Evolutionary conservation across 2,329 filamentous ascomycete genomes (phyloP).

Genomic region (Blastomyces parvus): DNA sequence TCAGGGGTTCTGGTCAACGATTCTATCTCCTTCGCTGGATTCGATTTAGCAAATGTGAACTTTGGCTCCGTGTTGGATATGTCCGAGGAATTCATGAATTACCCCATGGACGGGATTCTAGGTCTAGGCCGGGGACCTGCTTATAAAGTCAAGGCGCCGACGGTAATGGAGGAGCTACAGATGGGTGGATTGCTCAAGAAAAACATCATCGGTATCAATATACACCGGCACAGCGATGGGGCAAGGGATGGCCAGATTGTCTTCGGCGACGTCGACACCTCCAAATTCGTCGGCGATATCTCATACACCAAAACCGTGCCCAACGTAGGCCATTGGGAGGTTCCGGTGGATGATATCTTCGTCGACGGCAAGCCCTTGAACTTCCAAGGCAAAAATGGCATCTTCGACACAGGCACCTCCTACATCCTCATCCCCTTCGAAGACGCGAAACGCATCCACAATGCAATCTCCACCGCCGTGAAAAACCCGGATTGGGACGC

Average conservation of each 20-base stretch:
- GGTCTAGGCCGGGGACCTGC: slow-evolving; percentile 59
- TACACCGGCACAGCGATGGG: slow-evolving; percentile 58
- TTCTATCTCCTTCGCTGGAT: slow-evolving; percentile 53
- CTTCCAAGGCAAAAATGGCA: slow-evolving; percentile 50
- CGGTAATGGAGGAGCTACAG: slow-evolving; percentile 56
- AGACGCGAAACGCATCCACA: slow-evolving; percentile 60
- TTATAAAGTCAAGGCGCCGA: slow-evolving; percentile 44
- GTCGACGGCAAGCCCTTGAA: slow-evolving; percentile 51
- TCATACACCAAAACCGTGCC: slow-evolving; percentile 51
- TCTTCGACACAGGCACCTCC: slow-evolving; percentile 77
- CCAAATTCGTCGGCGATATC: slow-evolving; percentile 59
- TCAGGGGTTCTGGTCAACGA: slow-evolving; percentile 58
- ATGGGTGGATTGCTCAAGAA: slow-evolving; percentile 48
- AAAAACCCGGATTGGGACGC: slow-evolving; percentile 42
- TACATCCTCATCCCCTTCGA: slow-evolving; percentile 62
- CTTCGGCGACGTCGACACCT: slow-evolving; percentile 60
- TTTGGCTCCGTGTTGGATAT: slow-evolving; percentile 66
- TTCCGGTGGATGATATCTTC: slow-evolving; percentile 56
- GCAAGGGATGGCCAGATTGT: slow-evolving; percentile 64
- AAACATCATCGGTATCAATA: slow-evolving; percentile 61
- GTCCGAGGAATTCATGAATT: slow-evolving; percentile 63
- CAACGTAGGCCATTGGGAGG: slow-evolving; percentile 57
- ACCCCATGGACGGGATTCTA: slow-evolving; percentile 81
- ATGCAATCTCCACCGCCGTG: slow-evolving; percentile 52
- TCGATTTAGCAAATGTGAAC: slow-evolving; percentile 43